phyloP scores from a whole-genome alignment of 257 asterid species.

The Salvia rosmarinus region DNA sequence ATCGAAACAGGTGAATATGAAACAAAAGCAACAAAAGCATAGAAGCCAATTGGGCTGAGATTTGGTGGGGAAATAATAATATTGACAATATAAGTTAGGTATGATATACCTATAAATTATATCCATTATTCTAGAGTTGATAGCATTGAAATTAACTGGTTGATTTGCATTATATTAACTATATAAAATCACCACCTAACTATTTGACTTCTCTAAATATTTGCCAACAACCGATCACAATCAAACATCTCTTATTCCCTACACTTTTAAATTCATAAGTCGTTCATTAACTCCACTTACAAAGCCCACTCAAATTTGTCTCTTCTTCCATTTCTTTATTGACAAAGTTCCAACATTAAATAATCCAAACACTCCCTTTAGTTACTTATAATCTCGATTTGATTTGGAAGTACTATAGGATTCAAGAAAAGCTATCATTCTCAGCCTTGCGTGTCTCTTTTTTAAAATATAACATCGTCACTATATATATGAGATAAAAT shows the following conservation, averaged over 20 bases:
- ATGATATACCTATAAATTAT: constrained; percentile 17
- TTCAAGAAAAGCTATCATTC: not conserved
- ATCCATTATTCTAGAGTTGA: constrained; percentile 1
- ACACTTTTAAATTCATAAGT: constrained; percentile 2
- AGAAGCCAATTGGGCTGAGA: not conserved
- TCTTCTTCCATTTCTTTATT: constrained; percentile 1
- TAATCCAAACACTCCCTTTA: not conserved
- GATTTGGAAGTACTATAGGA: not conserved
- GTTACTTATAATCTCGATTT: constrained; percentile 25
- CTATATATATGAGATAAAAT: too few relatives aligned
- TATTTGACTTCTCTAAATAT: constrained; percentile 17
- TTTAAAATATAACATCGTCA: too few relatives aligned
- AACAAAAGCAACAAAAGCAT: not conserved
- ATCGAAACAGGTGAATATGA: not conserved
- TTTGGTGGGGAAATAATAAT: constrained; percentile 15
- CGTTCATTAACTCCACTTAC: constrained; percentile 15
- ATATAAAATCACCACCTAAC: constrained; percentile 33
- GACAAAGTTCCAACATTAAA: constrained; percentile 1
- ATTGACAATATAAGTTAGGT: constrained; percentile 13
- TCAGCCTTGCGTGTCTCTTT: too few relatives aligned
- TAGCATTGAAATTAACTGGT: constrained; percentile 25
- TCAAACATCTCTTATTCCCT: constrained; percentile 34
- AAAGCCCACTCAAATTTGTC: constrained; percentile 31
- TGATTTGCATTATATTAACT: constrained; percentile 20
- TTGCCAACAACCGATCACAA: constrained; percentile 25